Evolutionary conservation across 2,329 filamentous ascomycete genomes (phyloP).

Genomic region (Colletotrichum tanaceti): DNA sequence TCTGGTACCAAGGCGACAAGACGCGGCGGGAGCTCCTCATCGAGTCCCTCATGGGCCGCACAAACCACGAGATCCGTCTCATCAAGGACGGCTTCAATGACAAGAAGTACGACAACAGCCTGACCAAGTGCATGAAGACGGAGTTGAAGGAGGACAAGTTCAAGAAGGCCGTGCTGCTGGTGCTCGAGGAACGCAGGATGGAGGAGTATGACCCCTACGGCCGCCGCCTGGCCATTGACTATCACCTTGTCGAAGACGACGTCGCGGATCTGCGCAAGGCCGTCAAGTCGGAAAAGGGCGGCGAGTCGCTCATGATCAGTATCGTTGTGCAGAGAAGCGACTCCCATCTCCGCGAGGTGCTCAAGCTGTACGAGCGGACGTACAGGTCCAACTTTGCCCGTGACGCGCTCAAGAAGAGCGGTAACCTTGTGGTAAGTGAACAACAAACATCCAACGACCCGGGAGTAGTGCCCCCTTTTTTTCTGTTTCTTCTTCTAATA

Average conservation of each 20-base stretch:
- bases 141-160: slow-evolving; percentile 98
- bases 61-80: slow-evolving; percentile 84
- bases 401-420: slow-evolving; percentile 87
- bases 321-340: slow-evolving; percentile 87
- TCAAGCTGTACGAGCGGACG: slow-evolving; percentile 78
- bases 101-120: slow-evolving; percentile 87
- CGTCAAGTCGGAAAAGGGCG: slow-evolving; percentile 80
- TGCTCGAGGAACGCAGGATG: slow-evolving; percentile 85
- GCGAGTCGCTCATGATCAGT: slow-evolving; percentile 87
- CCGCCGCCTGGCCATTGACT: slow-evolving; percentile 66
- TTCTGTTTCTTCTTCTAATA: too few relatives aligned
- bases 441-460: too few relatives aligned
- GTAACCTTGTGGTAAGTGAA: slow-evolving; percentile 86
- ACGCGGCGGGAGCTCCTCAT: slow-evolving; percentile 90
- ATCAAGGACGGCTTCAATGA: slow-evolving; percentile 93
- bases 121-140: slow-evolving; percentile 87
- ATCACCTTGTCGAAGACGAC: slow-evolving; percentile 74
- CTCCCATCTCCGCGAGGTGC: slow-evolving; percentile 81
- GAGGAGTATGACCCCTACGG: slow-evolving; percentile 80
- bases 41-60: slow-evolving; percentile 89
- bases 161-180: slow-evolving; percentile 85
- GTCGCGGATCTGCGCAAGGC: slow-evolving; percentile 76
- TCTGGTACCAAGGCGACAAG: slow-evolving; percentile 92
- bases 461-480: too few relatives aligned
- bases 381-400: slow-evolving; percentile 86